Evolutionary conservation across 2,329 filamentous ascomycete genomes (phyloP).

Genomic region (Akanthomyces dipterigenus): DNA sequence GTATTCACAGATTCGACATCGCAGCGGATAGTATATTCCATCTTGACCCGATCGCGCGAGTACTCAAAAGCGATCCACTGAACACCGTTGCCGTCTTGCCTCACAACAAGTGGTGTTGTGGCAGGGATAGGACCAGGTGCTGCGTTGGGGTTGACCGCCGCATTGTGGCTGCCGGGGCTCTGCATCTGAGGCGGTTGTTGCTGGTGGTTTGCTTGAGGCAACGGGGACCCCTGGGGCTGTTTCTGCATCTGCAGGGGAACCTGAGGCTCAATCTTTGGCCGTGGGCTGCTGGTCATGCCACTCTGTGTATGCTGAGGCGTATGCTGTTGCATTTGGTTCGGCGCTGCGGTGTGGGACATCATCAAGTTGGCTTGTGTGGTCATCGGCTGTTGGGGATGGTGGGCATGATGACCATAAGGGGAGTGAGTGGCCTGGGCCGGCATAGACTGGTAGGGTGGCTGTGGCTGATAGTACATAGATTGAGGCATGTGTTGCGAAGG

Average conservation of each 20-base stretch:
- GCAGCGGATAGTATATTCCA: slow-evolving; percentile 98
- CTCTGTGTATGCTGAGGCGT: slow-evolving; percentile 48
- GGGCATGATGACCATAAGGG: slow-evolving; percentile 54
- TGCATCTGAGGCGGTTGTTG: slow-evolving; percentile 33
- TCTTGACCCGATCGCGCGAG: slow-evolving; percentile 92
- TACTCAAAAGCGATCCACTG: slow-evolving; percentile 99
- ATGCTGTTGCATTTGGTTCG: slow-evolving; percentile 54
- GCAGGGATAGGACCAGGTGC: slow-evolving; percentile 95
- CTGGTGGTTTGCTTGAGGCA: slow-evolving; percentile 30
- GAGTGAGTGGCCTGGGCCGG: slow-evolving; percentile 53
- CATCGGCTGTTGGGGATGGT: slow-evolving; percentile 48
- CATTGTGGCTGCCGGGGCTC: slow-evolving; percentile 29
- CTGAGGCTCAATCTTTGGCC: slow-evolving; percentile 57
- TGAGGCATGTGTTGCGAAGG: slow-evolving; percentile 71
- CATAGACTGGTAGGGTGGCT: slow-evolving; percentile 60
- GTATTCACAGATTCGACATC: slow-evolving; percentile 96
- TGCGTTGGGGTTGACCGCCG: slow-evolving; percentile 74
- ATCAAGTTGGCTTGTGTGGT: slow-evolving; percentile 59
- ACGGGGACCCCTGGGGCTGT: slow-evolving; percentile 12
- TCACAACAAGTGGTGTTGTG: slow-evolving; percentile 87
- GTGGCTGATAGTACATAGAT: slow-evolving; percentile 68
- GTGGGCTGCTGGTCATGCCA: slow-evolving; percentile 54
- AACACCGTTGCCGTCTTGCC: slow-evolving; percentile 92
- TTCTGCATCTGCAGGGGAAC: slow-evolving; percentile 57
- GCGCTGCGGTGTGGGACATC: slow-evolving; percentile 52